A percentile compares a stretch with the other conserved stretches of the same genome.
Conservation (phyloP, 805 yeast species). For the Yamadazyma takamatsuzukensis region DNA sequence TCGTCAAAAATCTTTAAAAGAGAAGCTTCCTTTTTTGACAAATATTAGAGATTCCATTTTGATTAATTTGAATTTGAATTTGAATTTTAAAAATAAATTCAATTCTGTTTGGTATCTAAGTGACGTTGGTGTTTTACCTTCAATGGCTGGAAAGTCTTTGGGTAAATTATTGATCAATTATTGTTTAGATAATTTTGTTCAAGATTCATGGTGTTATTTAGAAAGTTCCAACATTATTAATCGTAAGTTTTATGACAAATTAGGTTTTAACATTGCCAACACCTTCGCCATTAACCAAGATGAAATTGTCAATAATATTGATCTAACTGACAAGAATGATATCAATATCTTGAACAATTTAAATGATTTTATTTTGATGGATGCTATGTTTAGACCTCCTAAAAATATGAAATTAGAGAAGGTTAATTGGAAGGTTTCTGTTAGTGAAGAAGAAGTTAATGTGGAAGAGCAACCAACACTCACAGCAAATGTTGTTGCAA, state of each 20-base stretch:
- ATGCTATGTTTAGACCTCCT: conserved; percentile 19
- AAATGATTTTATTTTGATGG: conserved; percentile 15
- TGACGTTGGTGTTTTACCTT: conserved; percentile 56
- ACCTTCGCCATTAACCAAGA: conserved; percentile 26
- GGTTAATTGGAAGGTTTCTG: conserved; percentile 5
- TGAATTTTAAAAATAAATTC: conserved; percentile 26
- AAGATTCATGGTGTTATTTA: conserved; percentile 39
- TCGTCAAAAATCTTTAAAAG: conserved; percentile 47
- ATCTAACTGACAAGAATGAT: conserved; percentile 11
- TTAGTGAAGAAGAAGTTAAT: conserved; percentile 1
- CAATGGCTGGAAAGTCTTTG: conserved; percentile 57
- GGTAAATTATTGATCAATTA: conserved; percentile 50
- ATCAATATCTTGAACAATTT: conserved; percentile 10
- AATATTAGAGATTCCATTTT: conserved; percentile 43
- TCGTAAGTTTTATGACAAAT: conserved; percentile 48
- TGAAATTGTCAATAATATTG: conserved; percentile 13
- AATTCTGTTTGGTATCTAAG: conserved; percentile 52
- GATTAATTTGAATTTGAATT: conserved; percentile 27
- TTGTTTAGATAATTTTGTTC: conserved; percentile 46
- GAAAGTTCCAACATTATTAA: conserved; percentile 57
- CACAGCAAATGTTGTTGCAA: background rate
- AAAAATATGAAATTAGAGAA: conserved; percentile 11
- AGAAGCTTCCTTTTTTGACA: conserved; percentile 45
- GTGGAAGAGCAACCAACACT: background rate
- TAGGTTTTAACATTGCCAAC: conserved; percentile 43